Evolutionary conservation across 2,329 filamentous ascomycete genomes (phyloP).

Genomic region (Helicocarpus griseus): DNA sequence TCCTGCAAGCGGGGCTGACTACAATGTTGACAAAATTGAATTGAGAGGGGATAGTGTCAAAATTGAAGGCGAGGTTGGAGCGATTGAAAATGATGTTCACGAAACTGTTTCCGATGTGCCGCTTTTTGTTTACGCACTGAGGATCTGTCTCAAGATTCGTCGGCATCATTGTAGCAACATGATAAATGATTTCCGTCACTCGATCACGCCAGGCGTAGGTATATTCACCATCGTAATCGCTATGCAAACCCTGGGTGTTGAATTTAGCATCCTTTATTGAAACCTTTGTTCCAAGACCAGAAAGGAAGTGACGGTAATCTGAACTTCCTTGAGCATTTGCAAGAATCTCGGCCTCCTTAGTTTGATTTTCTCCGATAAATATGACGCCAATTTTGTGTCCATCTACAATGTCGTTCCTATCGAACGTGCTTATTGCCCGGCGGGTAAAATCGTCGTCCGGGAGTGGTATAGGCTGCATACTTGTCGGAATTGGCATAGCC

Average conservation of each 20-base stretch:
- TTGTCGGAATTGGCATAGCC: constrained; percentile 35
- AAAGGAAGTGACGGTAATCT: constrained; percentile 80
- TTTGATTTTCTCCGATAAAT: constrained; percentile 84
- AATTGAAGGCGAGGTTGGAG: constrained; percentile 78
- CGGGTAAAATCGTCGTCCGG: constrained; percentile 62
- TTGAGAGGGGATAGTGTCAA: constrained; percentile 84
- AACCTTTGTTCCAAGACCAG: constrained; percentile 70
- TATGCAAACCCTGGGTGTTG: constrained; percentile 87
- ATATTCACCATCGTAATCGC: constrained; percentile 73
- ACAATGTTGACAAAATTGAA: constrained; percentile 98
- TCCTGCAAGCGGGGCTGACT: constrained; percentile 63
- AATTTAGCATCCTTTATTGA: constrained; percentile 73
- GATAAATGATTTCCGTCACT: constrained; percentile 90
- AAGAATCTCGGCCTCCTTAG: constrained; percentile 70
- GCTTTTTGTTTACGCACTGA: constrained; percentile 74
- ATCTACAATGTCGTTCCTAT: constrained; percentile 81
- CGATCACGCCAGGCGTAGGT: constrained; percentile 92
- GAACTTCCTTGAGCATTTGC: constrained; percentile 76
- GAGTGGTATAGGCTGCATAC: constrained; percentile 62
- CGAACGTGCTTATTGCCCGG: constrained; percentile 70
- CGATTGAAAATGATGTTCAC: constrained; percentile 99
- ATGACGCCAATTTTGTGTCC: constrained; percentile 93
- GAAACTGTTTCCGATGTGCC: constrained; percentile 93
- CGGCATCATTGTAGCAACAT: constrained; percentile 96
- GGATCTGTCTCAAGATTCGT: constrained; percentile 69